These are phyloP conservation scores for Circinella umbellata DNA, from an alignment of 371 early-diverging fungal species.

Conservation along the genomic window DNA sequence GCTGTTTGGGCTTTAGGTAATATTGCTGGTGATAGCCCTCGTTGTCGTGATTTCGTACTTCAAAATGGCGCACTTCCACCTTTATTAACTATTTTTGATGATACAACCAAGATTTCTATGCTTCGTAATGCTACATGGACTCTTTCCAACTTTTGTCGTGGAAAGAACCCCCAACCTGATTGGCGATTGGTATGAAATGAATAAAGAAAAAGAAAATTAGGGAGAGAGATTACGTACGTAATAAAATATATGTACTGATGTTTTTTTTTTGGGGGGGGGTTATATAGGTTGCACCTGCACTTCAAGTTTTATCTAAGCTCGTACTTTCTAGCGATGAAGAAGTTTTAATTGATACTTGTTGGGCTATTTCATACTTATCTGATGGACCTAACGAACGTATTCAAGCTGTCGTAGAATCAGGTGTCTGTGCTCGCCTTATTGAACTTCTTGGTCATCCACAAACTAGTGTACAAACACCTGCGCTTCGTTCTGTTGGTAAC, in stretches of 20 bases:
- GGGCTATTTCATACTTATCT: slow-evolving; percentile 99
- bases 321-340: slow-evolving; percentile 93
- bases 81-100: slow-evolving; percentile 84
- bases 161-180: slow-evolving; percentile 95
- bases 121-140: slow-evolving; percentile 99
- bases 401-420: slow-evolving; percentile 96
- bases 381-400: slow-evolving; percentile 96
- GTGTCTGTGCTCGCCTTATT: slow-evolving; percentile 91
- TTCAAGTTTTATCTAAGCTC: slow-evolving; percentile 89
- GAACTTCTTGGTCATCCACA: slow-evolving; percentile 90
- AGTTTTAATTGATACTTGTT: slow-evolving; percentile 98
- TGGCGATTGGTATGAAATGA: slow-evolving; percentile 76
- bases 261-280: not conserved
- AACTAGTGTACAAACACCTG: slow-evolving; percentile 94
- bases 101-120: slow-evolving; percentile 90
- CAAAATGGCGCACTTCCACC: slow-evolving; percentile 84
- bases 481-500: slow-evolving; percentile 98
- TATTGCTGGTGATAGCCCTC: slow-evolving; percentile 99
- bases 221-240: not conserved
- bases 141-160: slow-evolving; percentile 98
- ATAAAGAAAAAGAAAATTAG: not conserved
- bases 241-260: no score
- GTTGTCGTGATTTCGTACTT: slow-evolving; percentile 94
- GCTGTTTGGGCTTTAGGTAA: slow-evolving; percentile 99
- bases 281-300: slow-evolving; percentile 77